phyloP scores from a whole-genome alignment of 352 stramenopile genomes.

The Elongisporangium anandrum region DNA sequence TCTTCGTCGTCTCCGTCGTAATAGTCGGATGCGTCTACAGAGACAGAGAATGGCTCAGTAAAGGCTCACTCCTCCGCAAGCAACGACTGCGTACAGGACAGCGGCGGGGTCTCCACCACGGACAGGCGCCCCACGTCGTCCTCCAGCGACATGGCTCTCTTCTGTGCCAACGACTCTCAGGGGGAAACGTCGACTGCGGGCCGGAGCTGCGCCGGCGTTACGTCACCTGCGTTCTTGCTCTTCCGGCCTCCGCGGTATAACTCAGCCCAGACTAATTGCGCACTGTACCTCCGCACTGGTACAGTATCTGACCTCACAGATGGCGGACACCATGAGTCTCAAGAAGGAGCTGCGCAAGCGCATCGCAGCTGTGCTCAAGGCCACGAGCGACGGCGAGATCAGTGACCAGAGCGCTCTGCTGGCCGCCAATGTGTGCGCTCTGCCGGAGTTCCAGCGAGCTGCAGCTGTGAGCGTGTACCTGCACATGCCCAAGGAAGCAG shows the following conservation, averaged over 20 bases:
- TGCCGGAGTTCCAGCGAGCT: conserved; percentile 47
- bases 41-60: not conserved
- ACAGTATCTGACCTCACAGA: not conserved
- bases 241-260: not conserved
- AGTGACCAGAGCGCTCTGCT: conserved; percentile 44
- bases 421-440: conserved; percentile 30
- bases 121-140: conserved; percentile 2
- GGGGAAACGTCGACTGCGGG: conserved; percentile 1
- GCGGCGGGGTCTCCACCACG: conserved; percentile 8
- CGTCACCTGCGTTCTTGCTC: not conserved
- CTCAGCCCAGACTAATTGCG: not conserved
- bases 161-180: not conserved
- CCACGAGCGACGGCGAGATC: conserved; percentile 39
- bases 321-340: conserved; percentile 5
- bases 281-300: not conserved
- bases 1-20: conserved; percentile 57
- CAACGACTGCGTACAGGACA: conserved; percentile 5
- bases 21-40: conserved; percentile 17
- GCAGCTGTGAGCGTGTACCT: conserved; percentile 74
- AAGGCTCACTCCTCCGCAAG: not conserved
- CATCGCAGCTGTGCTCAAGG: conserved; percentile 40
- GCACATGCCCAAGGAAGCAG: conserved; percentile 80
- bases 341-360: conserved; percentile 61
- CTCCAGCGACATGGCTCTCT: conserved; percentile 5
- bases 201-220: not conserved